These are phyloP conservation scores for Eucommia ulmoides DNA, from an alignment of 257 asterid species.

Conservation along the genomic window DNA sequence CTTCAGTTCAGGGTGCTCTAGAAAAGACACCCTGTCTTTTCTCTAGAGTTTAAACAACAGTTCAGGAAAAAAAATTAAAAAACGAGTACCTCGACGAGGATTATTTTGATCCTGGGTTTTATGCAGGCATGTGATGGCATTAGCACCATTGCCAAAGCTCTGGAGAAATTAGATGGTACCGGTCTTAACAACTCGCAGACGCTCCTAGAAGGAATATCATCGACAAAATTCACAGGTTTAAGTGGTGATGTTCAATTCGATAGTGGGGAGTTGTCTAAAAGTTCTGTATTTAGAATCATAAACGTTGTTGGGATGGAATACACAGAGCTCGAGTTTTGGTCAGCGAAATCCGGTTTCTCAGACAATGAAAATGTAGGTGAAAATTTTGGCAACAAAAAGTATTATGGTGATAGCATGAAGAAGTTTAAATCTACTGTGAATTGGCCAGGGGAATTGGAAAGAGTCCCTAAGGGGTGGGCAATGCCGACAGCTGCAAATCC, in stretches of 20 bases:
- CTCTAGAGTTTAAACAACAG: constrained; percentile 11
- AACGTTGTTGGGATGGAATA: constrained; percentile 23
- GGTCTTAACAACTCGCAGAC: constrained; percentile 5
- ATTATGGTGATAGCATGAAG: background rate
- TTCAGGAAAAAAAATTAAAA: constrained; percentile 12
- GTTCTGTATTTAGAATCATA: constrained; percentile 17
- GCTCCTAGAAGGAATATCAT: constrained; percentile 12
- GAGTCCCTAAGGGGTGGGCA: constrained; percentile 37
- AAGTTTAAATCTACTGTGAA: constrained; percentile 5
- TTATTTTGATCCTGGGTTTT: constrained; percentile 20
- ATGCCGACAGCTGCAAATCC: constrained; percentile 25
- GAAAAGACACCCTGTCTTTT: constrained; percentile 16
- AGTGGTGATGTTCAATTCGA: constrained; percentile 20
- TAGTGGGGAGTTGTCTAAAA: constrained; percentile 7
- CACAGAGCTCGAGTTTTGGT: constrained; percentile 28
- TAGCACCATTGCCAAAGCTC: constrained; percentile 12
- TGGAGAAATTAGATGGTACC: constrained; percentile 3
- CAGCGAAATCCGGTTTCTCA: constrained; percentile 17
- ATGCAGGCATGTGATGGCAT: constrained; percentile 34
- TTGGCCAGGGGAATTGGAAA: constrained; percentile 32
- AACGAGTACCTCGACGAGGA: constrained; percentile 20
- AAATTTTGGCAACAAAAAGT: constrained; percentile 4
- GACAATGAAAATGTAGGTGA: background rate
- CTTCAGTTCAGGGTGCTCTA: constrained; percentile 25
- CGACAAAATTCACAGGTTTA: constrained; percentile 26